Percentiles rank a stretch among this genome's conserved stretches.
These are phyloP conservation scores for Nicotiana paniculata DNA, from an alignment of 257 asterid species.

Conservation along the genomic window DNA sequence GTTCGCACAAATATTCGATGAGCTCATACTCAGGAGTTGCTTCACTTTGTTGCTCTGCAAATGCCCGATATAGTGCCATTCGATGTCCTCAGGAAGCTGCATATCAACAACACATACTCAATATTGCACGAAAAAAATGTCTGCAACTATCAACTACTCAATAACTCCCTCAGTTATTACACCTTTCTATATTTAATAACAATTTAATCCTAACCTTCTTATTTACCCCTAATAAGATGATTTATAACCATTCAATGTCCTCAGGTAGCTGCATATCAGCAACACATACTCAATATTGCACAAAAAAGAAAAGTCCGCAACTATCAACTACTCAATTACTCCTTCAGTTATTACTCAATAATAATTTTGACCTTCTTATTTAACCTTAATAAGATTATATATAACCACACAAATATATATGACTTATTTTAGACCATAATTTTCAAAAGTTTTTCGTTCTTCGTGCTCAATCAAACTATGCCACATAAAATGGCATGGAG, in stretches of 20 bases:
- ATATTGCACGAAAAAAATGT: not conserved
- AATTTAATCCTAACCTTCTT: too few relatives aligned
- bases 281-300: not conserved
- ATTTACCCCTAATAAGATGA: too few relatives aligned
- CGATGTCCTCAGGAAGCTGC: slow-evolving; percentile 80
- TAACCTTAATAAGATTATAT: too few relatives aligned
- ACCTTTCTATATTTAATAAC: too few relatives aligned
- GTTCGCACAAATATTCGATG: not conserved
- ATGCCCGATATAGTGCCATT: slow-evolving; percentile 85
- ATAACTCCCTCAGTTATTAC: not conserved
- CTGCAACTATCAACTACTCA: not conserved
- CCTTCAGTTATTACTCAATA: not conserved
- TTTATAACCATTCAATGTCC: slow-evolving; percentile 35
- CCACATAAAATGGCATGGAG: not conserved
- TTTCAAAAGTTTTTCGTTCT: too few relatives aligned
- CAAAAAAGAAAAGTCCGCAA: not conserved
- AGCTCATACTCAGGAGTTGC: slow-evolving; percentile 47
- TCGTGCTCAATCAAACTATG: too few relatives aligned
- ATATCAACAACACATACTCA: not conserved
- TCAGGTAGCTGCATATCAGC: slow-evolving; percentile 55
- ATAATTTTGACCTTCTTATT: too few relatives aligned
- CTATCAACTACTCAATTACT: not conserved
- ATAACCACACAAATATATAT: too few relatives aligned
- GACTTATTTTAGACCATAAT: too few relatives aligned
- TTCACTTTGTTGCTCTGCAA: slow-evolving; percentile 89